Evolutionary conservation across 495 filamentous ascomycete genomes (phyloP), one percentile per base, ranked within the genome.

Genomic region (Daldinia bambusicola): DNA sequence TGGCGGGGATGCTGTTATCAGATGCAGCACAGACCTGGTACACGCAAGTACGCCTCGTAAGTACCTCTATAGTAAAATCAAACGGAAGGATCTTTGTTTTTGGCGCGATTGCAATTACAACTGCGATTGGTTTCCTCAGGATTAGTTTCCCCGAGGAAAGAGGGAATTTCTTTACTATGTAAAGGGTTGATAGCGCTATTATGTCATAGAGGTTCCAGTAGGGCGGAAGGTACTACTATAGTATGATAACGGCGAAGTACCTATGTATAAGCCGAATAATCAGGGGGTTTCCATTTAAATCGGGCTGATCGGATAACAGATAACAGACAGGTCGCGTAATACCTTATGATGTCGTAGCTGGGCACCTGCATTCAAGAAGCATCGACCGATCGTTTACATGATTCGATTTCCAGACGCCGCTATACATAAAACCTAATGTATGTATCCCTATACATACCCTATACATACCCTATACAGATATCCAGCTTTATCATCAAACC

Each of bases 181-280:
- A 66, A 66, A 16, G 51, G 50, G 58, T 2, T 41, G 26, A 71
- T 71, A 59, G 63, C 69, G 63, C 53, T 71, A 64, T 72, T 45
- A 67, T 67, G 55, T 68, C 69, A 66, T 70, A 57, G 50, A 53
- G 14, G 50, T 26, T 55, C 40, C 40, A 45, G 41, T 45, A 45
- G 41, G 41, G 41, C 41, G 41, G 41, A 20, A 43, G 13, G 8
- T 18, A 16, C 6, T 8, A 1, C 6, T 43, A 16, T 43, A 26
- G 26, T 48, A 48, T 48, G 18, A 18, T 22, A 48, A 16, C 18
- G 12, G 9, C 16, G 18, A 48, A 20, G 48, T 31, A 38, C 13
- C 13, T 31, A 55, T 32, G 48, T 65, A 70, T 62, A 16, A 16
- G 26, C 69, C 58, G 52, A 67, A 18, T 22, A 4, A 52, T 62